A percentile compares a stretch with the other conserved stretches of the same genome.
Conservation (phyloP, 1,284 basidiomycete genomes). For the Lignosus rhinocerotis region DNA sequence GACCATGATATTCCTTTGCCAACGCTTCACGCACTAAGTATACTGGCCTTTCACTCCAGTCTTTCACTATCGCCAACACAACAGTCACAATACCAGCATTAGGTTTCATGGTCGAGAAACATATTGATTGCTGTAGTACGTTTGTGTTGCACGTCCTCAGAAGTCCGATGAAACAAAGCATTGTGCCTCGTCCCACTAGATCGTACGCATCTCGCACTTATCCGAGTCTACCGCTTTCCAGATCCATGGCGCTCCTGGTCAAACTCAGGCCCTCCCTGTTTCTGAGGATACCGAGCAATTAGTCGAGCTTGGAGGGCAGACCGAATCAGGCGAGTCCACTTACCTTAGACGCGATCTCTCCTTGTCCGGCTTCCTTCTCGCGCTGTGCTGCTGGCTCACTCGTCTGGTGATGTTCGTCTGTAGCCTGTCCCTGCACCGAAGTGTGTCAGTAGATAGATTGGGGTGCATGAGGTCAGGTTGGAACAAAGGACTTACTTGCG, state of each 20-base stretch:
- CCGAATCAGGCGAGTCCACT: neutral
- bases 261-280: neutral
- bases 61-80: no score
- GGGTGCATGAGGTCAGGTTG: no score
- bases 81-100: no score
- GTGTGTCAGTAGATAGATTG: neutral
- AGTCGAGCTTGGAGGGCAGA: neutral
- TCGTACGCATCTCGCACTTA: neutral
- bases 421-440: neutral
- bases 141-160: no score
- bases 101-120: no score
- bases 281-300: neutral
- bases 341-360: slow-evolving; percentile 7
- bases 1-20: no score
- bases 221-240: neutral
- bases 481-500: neutral
- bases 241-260: neutral
- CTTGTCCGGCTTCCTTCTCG: slow-evolving; percentile 2
- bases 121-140: no score
- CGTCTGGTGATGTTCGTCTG: neutral
- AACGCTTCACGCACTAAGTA: no score
- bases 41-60: no score
- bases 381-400: neutral
- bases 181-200: neutral
- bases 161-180: neutral